These are phyloP conservation scores for Brasenia schreberi DNA, from an alignment of 164 flowering plant species.

Conservation along the genomic window DNA sequence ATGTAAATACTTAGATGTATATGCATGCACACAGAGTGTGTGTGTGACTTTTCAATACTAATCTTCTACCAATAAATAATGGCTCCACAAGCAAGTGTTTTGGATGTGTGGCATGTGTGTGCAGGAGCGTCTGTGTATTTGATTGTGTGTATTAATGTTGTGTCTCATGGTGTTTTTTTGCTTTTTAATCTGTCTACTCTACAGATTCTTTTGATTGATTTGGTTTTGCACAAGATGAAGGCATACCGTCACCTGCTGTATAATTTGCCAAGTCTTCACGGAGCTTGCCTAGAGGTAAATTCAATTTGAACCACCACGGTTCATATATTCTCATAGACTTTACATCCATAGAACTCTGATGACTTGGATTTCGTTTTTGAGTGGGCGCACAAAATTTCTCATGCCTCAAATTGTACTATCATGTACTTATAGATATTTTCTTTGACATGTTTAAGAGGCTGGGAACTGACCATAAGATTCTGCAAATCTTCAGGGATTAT, in stretches of 20 bases:
- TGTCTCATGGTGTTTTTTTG: neutral
- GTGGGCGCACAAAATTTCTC: too few relatives aligned
- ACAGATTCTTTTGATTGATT: constrained; percentile 68
- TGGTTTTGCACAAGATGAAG: constrained; percentile 76
- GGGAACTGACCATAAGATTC: neutral
- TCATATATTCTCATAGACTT: too few relatives aligned
- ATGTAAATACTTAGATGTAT: too few relatives aligned
- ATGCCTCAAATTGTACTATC: neutral
- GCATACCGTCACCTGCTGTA: constrained; percentile 71
- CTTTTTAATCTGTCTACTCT: neutral
- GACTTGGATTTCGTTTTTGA: too few relatives aligned
- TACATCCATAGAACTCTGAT: too few relatives aligned
- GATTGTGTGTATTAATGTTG: neutral
- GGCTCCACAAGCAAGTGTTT: too few relatives aligned
- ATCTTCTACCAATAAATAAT: too few relatives aligned
- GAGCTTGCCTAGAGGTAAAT: constrained; percentile 32
- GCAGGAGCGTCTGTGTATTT: too few relatives aligned
- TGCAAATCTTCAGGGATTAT: constrained; percentile 34
- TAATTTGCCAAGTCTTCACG: constrained; percentile 29
- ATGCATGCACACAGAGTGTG: too few relatives aligned
- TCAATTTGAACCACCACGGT: neutral
- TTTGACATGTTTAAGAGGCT: neutral
- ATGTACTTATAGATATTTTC: neutral
- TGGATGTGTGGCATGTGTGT: too few relatives aligned
- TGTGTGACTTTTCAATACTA: too few relatives aligned